Base-by-base conservation (phyloP, 2,329 filamentous ascomycete genomes). In the Neofusicoccum ribis region DNA sequence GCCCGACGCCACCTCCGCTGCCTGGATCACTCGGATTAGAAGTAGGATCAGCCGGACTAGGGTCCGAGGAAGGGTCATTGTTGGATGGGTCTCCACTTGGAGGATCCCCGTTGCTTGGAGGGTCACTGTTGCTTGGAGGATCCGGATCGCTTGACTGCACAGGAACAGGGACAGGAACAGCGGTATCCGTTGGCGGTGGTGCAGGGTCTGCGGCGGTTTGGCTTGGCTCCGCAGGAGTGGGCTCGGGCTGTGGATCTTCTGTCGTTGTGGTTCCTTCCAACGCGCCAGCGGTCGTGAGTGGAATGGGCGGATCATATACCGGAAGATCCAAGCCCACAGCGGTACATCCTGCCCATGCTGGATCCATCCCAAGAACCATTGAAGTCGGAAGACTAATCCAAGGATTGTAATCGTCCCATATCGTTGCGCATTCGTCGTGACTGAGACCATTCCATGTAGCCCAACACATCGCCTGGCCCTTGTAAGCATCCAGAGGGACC, bases 341-440 rank as follows among this genome's bases (percentile, higher is more conserved):
- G 7, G 50, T 54, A 17, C 50, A 54, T 8, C 50, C 36, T 11
- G 50, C 27, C 50, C 50, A 54, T 37, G 50, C 50, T 9, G 50
- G 50, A 17, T 54, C 36, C 50, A 54, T 37, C 8, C 17, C 15
- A 37, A 39, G 14, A 27, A 54, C 36, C 50, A 37, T 36, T 37
- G 31, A 37, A n/a, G 50, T 54, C 7, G 50, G 50, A 27, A 54
- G 9, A 17, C 36, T 54, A n/a, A 54, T 8, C 50, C 50, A 54
- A 20, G 50, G 50, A 15, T 54, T 54, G 31, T 54, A 54, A 27
- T 54, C 50, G 31, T 54, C 50, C 50, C 50, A 54, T 27, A 54
- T 37, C 1, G 50, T 54, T 20, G 17, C 14, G 17, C 50, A 54
- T 11, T 36, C 50, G 50, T 54, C 36, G 15, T 36, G 27, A 14